Percentiles rank a stretch among this genome's conserved stretches.
Conservation (phyloP, 148 eudicot genomes). For the Persicaria maculosa region DNA sequence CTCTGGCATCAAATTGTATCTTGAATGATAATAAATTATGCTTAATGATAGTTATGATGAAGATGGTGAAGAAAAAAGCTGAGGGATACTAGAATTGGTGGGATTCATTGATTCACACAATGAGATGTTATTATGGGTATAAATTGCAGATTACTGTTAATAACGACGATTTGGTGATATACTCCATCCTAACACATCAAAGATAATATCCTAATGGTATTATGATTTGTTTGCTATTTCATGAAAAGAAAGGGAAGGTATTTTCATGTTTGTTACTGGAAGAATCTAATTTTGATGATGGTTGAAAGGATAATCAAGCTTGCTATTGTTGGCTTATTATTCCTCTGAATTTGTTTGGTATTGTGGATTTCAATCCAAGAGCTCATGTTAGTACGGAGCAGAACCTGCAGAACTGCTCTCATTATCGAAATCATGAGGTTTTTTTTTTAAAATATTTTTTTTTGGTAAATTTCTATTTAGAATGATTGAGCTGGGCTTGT, state of each 20-base stretch:
- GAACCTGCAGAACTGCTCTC: not conserved
- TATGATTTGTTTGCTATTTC: too few species aligned
- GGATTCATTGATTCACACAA: too few species aligned
- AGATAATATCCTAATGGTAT: too few species aligned
- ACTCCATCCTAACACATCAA: too few species aligned
- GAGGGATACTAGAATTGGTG: too few species aligned
- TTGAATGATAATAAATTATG: not conserved
- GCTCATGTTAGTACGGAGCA: not conserved
- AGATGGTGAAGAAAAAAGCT: too few species aligned
- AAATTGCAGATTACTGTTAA: too few species aligned
- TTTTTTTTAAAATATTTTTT: not conserved
- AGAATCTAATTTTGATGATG: not conserved
- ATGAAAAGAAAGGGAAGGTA: not conserved
- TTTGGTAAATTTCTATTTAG: not conserved
- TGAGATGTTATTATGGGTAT: too few species aligned
- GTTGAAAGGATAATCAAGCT: not conserved
- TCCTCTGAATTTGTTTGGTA: not conserved
- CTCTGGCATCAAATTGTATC: not conserved
- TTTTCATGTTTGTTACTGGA: not conserved
- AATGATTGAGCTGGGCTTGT: too few species aligned
- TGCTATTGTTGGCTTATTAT: not conserved
- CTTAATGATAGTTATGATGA: not conserved
- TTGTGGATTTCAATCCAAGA: not conserved
- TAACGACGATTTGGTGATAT: too few species aligned
- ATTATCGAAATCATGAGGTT: not conserved